Evolutionary conservation across 2,329 filamentous ascomycete genomes (phyloP), one percentile per base, ranked within the genome.

Genomic region (Colletotrichum incanum): DNA sequence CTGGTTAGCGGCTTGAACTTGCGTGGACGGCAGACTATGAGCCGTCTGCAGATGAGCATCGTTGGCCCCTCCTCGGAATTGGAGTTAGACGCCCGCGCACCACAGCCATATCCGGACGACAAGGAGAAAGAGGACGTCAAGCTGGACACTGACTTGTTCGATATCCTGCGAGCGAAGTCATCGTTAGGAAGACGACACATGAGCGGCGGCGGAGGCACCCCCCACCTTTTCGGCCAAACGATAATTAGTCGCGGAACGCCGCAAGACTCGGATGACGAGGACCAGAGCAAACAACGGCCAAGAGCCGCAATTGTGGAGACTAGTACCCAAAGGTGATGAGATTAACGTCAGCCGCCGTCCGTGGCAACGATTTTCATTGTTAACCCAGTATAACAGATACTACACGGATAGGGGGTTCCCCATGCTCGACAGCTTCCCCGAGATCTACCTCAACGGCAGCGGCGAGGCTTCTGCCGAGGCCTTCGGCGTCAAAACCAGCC

Each of bases 371-470:
- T 31, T 18, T 45, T 41, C 45, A 23, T 47, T 28, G n/a, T 54
- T 70, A 3, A 72, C 54, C 2, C 6, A 7, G 1, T 26, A 31
- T 20, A n/a, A 28, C 39, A 89, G 86, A 72, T 91, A 89, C 76
- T 82, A 86, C 68, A 84, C 86, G 11, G 56, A 82, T 2, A 85
- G 96, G 9, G 84, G 88, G 1, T 96, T 95, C 78, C 95, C 96
- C 1, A 79, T 95, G 37, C 87, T 97, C 43, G 92, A 96, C 78
- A 97, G 94, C 80, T 98, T 93, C 79, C 96, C 96, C 0, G 84
- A 85, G 39, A 92, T 98, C 65, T 94, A 95, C 80, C 79, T 86
- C 23, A 82, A 86, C 63, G 79, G 80, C 2, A 76, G 79, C 62
- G 78, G 77, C 64, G 75, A 82, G 70, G 73, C 79, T 31, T 76